Evolutionary conservation across 257 asterid species (phyloP).

Genomic region (Nicotiana tabacum): DNA sequence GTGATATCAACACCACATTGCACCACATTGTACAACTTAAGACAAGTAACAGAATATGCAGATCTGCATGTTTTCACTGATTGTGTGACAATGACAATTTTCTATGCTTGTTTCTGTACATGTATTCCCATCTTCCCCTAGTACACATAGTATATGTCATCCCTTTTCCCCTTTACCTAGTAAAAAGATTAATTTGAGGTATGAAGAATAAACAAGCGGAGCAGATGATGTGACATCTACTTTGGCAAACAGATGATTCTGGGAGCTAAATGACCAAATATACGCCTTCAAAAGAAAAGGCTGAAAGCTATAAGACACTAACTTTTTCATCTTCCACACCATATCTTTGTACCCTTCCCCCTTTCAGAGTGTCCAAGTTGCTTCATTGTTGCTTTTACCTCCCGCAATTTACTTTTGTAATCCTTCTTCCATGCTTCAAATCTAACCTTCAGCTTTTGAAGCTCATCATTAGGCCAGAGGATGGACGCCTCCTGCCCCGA

Average conservation of each 20-base stretch:
- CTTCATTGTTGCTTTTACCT: constrained; percentile 39
- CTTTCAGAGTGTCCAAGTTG: constrained; percentile 30
- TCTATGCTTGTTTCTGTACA: not conserved
- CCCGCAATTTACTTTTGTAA: constrained; percentile 43
- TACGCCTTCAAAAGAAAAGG: too few species aligned
- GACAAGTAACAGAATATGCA: not conserved
- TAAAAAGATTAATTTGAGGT: not conserved
- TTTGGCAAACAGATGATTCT: too few species aligned
- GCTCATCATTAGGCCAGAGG: constrained; percentile 25
- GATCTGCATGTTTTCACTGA: not conserved
- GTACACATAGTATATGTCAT: not conserved
- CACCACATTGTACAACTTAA: too few species aligned
- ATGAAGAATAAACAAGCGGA: not conserved
- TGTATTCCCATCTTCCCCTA: not conserved
- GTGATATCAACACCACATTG: not conserved
- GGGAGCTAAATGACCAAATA: not conserved
- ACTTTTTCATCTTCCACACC: constrained; percentile 48
- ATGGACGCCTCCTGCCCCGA: not conserved
- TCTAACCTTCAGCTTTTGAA: constrained; percentile 37
- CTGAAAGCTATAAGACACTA: not conserved
- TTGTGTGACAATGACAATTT: not conserved
- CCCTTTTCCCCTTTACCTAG: not conserved
- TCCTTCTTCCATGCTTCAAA: constrained; percentile 66
- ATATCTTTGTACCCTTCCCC: constrained; percentile 31
- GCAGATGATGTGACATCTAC: not conserved